Evolutionary conservation across 345 rosid species (phyloP), one percentile per base, ranked within the genome.

Genomic region (Aurinia saxatilis): DNA sequence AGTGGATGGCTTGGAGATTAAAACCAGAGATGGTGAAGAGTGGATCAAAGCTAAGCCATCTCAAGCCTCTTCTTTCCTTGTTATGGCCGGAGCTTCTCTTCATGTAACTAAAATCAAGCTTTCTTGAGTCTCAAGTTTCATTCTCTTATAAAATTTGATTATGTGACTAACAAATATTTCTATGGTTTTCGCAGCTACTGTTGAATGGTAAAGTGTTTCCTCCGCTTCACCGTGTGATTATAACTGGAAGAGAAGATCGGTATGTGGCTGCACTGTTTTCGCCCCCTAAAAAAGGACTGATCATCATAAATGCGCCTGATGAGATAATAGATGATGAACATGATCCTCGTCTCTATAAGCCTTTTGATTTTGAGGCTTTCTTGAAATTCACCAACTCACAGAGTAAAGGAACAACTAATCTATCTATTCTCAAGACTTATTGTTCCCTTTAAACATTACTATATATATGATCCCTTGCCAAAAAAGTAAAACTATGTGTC

Each of bases 51-150:
- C 81, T 4, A 78, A 72, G 23, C 77, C 75, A 35, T 59, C 77
- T 11, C 84, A 80, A 33, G 39, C 71, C 39, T 77, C 80, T 31
- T 82, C 84, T 40, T 35, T 81, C 25, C 39, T 60, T 5, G 79
- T 82, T 65, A 40, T 84, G 1, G 75, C 79, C 2, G 87, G 89
- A 5, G 91, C 82, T 25, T 62, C 80, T 75, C 53, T 63, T 72
- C 68, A 60, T 64, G 80, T 88, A 59, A 5, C 47, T 75, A 34
- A 57, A 37, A 29, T 36, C 17, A 47, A 45, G 55, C 13, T 37
- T 25, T 19, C 56, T n/a, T 56, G 34, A 36, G 4, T 36, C 40
- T 67, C 35, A 49, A 31, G 36, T 57, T 57, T 49, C 18, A 48
- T 18, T 0, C 6, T 14, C 10, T 53, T 23, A 35, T 10, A 18